Evolutionary conservation across 257 asterid genomes (phyloP), one percentile per base, ranked within the genome.

Genomic region (Nicotiana otophora): DNA sequence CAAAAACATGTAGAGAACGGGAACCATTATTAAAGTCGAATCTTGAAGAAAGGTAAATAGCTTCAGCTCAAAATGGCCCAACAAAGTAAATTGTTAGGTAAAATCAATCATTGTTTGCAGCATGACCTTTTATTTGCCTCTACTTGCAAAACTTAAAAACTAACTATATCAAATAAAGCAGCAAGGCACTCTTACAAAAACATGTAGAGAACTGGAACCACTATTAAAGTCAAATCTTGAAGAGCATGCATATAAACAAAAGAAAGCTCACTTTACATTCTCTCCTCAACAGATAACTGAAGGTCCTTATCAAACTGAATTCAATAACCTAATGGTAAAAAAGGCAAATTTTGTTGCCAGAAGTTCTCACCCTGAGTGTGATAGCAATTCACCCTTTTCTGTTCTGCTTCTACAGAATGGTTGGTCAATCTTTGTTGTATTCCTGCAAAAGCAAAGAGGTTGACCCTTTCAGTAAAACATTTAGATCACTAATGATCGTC

Each of bases 361-460:
- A 81, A 64, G 62, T 66, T 81, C 91, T 87, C 88, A 91, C 98
- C 80, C 83, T 82, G 84, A 83, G 78, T 83, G 74, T 31, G 85
- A 75, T 86, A 55, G 89, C 17, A 84, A 67, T 83, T 87, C 87
- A 39, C 65, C 83, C 36, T 81, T 88, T 58, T 54, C 75, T 23
- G 83, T 86, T 75, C 84, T 82, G 81, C 85, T 86, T 61, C 65
- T 83, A 82, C 89, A 84, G 54, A 84, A 36, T 67, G 93, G 84
- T 64, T 78, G 87, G 61, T 75, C 84, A 54, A 79, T 86, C 12
- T 46, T 63, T 69, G 79, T 85, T 82, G 57, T 77, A 30, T 77
- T 84, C 93, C 98, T 93, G 91, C 77, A 84, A 42, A 42, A 86
- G 83, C 67, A 68, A 5, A 36, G 60, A 46, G 79, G 16, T 11